Percentiles rank a stretch among this genome's conserved stretches.
Conservation (phyloP, 768 basidiomycete species). For the Tulasnella sp. region DNA sequence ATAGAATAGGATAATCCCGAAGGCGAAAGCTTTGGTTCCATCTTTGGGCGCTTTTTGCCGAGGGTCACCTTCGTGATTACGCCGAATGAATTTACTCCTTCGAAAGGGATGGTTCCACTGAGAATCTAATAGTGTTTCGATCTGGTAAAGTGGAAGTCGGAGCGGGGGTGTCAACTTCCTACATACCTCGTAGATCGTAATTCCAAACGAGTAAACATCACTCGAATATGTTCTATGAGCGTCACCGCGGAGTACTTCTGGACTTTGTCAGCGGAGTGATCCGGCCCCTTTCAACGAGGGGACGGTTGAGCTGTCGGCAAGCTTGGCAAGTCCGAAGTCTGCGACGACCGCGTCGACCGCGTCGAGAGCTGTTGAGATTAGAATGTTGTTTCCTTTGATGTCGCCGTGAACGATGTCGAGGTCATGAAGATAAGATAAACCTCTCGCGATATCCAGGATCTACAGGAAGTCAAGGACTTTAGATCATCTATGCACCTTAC, state of each 20-base stretch:
- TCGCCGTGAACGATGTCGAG: background rate
- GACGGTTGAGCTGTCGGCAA: background rate
- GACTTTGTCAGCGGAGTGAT: background rate
- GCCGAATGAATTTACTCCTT: background rate
- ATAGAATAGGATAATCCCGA: background rate
- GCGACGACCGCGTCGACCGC: background rate
- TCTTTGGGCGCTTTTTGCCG: background rate
- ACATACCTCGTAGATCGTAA: background rate
- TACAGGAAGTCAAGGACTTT: background rate
- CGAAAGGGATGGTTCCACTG: background rate
- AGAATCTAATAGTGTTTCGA: background rate
- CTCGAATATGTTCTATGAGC: background rate
- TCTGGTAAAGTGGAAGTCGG: background rate
- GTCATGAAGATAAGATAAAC: background rate
- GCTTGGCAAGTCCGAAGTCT: background rate
- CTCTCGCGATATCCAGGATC: background rate
- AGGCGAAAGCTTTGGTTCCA: background rate
- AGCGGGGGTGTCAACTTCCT: too few species aligned
- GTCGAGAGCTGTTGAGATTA: too few species aligned
- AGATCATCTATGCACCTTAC: too few species aligned
- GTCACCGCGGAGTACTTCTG: background rate
- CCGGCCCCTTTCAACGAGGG: background rate
- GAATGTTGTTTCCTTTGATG: too few species aligned
- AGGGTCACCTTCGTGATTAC: background rate
- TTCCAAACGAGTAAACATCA: background rate